Base-by-base conservation (phyloP, 2,329 filamentous ascomycete species). In the Colletotrichum higginsianum region DNA sequence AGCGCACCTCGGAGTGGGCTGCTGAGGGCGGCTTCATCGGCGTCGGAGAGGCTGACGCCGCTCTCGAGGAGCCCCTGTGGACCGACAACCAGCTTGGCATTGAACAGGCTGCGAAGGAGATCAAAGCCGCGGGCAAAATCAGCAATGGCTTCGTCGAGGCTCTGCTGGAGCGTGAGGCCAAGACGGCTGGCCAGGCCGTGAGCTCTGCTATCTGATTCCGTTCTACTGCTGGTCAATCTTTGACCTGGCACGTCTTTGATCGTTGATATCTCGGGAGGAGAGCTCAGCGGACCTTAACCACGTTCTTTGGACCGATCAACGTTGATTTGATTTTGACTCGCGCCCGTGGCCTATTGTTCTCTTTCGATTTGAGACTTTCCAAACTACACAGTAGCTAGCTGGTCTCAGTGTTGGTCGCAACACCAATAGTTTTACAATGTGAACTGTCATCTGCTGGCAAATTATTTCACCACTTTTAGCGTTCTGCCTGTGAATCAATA, bases 1-100 rank as follows among this genome's bases (percentile, higher is more conserved):
- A 97, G 87, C 93, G 96, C 78, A 97, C 96, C 38, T 94, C 92
- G 70, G 93, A 97, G 78, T 99, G 96, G 96, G 93, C 93, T 40
- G 90, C 91, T 16, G 89, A 96, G 79, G 96, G 96, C 57, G 96
- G 96, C 9, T 98, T 98, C 83, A 94, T 98, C 70, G 96, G 96
- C 64, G 96, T 99, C 11, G 96, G 96, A 26, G 92, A 94, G 75
- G 84, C 92, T 69, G 87, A 86, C 60, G 87, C 87, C 66, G 84
- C 84, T 2, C 87, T 89, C 50, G 87, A 87, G 75, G 84, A 89
- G 79, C 92, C 95, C n/a, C 91, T 99, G 50, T 99, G 96, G 96
- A 96, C 94, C 2, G 91, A 98, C 77, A 86, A 89, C 77, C 96
- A 99, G 87, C 90, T 99, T 67, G 94, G 92, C 50, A 88, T 98